A percentile compares a stretch with the other conserved stretches of the same genome.
Conservation (phyloP, 257 asterid genomes). For the Gentiana macrophylla region DNA sequence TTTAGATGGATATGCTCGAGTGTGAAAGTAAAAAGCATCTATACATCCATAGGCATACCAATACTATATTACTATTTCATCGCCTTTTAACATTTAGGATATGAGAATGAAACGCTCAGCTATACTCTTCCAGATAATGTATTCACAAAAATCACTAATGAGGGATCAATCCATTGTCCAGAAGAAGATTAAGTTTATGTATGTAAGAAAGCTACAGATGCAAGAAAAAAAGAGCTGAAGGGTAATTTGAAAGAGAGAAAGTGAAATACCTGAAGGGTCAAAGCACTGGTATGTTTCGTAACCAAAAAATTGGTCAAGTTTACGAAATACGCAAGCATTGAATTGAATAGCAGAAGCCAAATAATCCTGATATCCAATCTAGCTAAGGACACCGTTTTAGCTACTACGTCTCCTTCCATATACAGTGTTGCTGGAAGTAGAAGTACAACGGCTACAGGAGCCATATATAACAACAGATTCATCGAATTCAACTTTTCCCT, state of each 20-base stretch:
- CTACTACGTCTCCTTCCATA: slow-evolving; percentile 60
- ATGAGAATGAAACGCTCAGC: no score
- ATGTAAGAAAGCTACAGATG: no score
- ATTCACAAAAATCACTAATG: no score
- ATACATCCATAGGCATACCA: no score
- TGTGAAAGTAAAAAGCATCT: no score
- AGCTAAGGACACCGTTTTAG: slow-evolving; percentile 50
- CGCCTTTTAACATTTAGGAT: no score
- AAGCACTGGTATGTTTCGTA: slow-evolving; percentile 60
- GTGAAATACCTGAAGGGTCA: slow-evolving; percentile 50
- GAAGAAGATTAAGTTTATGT: no score
- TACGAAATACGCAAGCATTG: slow-evolving; percentile 55
- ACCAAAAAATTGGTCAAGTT: slow-evolving; percentile 64
- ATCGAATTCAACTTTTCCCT: slow-evolving; percentile 61
- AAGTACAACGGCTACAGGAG: slow-evolving; percentile 57
- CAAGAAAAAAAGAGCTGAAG: no score
- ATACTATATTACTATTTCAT: no score
- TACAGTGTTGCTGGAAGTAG: slow-evolving; percentile 44
- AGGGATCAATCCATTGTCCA: no score
- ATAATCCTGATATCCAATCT: slow-evolving; percentile 39
- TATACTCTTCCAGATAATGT: no score
- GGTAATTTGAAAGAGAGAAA: slow-evolving; percentile 6
- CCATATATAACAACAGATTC: slow-evolving; percentile 58
- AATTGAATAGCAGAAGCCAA: slow-evolving; percentile 55
- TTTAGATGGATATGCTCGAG: no score